A percentile compares a stretch with the other conserved stretches of the same genome.
Conservation (phyloP, 2,329 filamentous ascomycete species). For the Dactylellina sp. region DNA sequence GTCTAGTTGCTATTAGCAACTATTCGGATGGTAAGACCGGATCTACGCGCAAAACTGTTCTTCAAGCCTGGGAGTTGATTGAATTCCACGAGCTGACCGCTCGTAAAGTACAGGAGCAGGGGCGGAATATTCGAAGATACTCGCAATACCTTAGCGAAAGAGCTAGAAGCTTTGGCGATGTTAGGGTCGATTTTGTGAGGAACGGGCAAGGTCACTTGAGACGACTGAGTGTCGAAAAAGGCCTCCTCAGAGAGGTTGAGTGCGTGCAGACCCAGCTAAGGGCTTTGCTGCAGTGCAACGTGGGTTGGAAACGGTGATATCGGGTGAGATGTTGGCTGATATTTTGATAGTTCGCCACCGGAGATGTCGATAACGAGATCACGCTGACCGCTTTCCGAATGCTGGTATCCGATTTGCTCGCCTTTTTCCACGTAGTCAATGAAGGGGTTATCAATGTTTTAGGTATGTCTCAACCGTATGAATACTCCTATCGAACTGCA, state of each 20-base stretch:
- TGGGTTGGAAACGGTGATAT: conserved; percentile 63
- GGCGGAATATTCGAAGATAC: conserved; percentile 92
- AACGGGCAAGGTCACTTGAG: conserved; percentile 84
- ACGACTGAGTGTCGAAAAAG: conserved; percentile 88
- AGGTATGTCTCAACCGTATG: conserved; percentile 69
- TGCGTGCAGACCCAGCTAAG: conserved; percentile 87
- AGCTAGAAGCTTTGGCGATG: conserved; percentile 83
- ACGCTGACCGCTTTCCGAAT: conserved; percentile 89
- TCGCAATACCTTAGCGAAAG: conserved; percentile 86
- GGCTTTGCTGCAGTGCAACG: conserved; percentile 88
- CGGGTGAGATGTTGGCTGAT: conserved; percentile 32
- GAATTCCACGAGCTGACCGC: conserved; percentile 53
- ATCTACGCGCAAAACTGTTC: conserved; percentile 38
- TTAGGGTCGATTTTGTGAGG: conserved; percentile 89
- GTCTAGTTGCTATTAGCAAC: conserved; percentile 84
- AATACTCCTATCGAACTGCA: background rate
- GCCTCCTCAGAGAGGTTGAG: conserved; percentile 90
- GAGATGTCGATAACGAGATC: conserved; percentile 95
- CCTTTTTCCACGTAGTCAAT: conserved; percentile 93
- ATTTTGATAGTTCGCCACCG: conserved; percentile 76
- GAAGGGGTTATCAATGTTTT: conserved; percentile 97
- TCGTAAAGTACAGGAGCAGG: conserved; percentile 84
- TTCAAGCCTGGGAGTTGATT: conserved; percentile 37
- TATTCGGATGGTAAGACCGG: conserved; percentile 84
- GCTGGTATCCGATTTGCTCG: conserved; percentile 87